Evolutionary conservation across 306 rosid species (phyloP), one percentile per base, ranked within the genome.

Genomic region (Calophaca sinica): DNA sequence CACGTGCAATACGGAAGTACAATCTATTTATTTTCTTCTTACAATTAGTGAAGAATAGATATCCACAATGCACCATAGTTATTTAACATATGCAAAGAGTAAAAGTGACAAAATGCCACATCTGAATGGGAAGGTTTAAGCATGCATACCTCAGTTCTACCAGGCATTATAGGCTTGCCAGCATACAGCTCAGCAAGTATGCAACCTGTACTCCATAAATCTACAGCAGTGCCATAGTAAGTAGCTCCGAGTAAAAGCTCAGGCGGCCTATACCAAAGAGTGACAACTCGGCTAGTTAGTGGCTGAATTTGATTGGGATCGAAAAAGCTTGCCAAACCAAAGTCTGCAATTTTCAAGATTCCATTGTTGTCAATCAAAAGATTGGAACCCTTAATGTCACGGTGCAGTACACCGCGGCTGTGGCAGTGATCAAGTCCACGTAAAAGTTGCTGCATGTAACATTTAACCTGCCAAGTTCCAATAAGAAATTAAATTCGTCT

Each of bases 161-260:
- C 98, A 3, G 98, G 98, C 98, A 92, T 92, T 58, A 92, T 90
- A 59, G 98, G 98, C 86, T 90, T 92, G 66, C 98, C 98, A 12
- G 92, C 89, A 84, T 92, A 92, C 69, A 92, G 82, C 79, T 92
- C 98, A 80, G 98, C 96, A 10, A 92, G 92, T 84, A 92, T 92
- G 81, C 98, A 92, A 77, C 98, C 98, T 48, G 98, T 83, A 72
- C 98, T 92, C 98, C 98, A 92, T 76, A 92, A 79, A 84, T 92
- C 98, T 49, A 92, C 96, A 28, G 98, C 88, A 15, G 82, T 88
- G 78, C 90, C 94, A 74, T 92, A 92, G 82, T 86, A 88, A 57
- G 94, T 92, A 81, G 98, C 98, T 68, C 98, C 98, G 51, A 92
- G 98, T 79, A 92, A 90, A 74, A 92, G 96, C 87, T 92, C 98